Evolutionary conservation across 164 flowering plant genomes (phyloP).

Genomic region (Cinnamomum micranthum): DNA sequence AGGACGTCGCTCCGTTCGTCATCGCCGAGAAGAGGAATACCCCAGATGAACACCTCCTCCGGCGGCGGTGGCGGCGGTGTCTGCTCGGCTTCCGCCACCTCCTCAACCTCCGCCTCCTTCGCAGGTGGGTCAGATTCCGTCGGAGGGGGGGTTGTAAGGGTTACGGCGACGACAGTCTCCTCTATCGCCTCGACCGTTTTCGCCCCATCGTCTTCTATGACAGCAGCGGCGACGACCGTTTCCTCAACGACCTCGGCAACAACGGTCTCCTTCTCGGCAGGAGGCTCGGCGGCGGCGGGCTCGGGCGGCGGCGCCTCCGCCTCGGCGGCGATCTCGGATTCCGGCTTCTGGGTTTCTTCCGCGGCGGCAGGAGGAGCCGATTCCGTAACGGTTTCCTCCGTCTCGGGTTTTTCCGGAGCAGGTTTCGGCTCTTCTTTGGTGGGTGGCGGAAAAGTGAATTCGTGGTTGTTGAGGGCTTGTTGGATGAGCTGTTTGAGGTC

Average conservation of each 20-base stretch:
- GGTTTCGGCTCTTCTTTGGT: slow-evolving; percentile 13
- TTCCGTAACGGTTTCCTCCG: background rate
- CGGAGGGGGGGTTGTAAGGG: slow-evolving; percentile 11
- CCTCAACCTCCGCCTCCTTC: slow-evolving; percentile 7
- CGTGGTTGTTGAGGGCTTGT: slow-evolving; percentile 65
- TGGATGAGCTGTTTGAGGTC: slow-evolving; percentile 65
- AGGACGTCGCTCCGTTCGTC: slow-evolving; percentile 66
- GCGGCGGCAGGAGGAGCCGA: background rate
- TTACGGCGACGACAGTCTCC: slow-evolving; percentile 53
- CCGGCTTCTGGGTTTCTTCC: slow-evolving; percentile 1
- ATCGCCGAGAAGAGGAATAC: slow-evolving; percentile 58
- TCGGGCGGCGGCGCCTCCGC: background rate
- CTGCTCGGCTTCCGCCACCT: slow-evolving; percentile 20
- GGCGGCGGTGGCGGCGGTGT: slow-evolving; percentile 27
- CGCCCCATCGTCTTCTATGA: slow-evolving; percentile 56
- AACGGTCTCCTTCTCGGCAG: slow-evolving; percentile 2
- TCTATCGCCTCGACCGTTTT: slow-evolving; percentile 73
- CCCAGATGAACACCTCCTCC: slow-evolving; percentile 78
- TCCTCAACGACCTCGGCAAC: slow-evolving; percentile 5
- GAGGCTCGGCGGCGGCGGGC: slow-evolving; percentile 2
- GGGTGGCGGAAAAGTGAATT: slow-evolving; percentile 37
- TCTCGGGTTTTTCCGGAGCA: background rate
- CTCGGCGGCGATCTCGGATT: slow-evolving; percentile 12
- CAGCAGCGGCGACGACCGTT: slow-evolving; percentile 1
- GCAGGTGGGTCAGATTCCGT: slow-evolving; percentile 9